Evolutionary conservation across 495 filamentous ascomycete genomes (phyloP).

Genomic region (Podospora pseudocomata): DNA sequence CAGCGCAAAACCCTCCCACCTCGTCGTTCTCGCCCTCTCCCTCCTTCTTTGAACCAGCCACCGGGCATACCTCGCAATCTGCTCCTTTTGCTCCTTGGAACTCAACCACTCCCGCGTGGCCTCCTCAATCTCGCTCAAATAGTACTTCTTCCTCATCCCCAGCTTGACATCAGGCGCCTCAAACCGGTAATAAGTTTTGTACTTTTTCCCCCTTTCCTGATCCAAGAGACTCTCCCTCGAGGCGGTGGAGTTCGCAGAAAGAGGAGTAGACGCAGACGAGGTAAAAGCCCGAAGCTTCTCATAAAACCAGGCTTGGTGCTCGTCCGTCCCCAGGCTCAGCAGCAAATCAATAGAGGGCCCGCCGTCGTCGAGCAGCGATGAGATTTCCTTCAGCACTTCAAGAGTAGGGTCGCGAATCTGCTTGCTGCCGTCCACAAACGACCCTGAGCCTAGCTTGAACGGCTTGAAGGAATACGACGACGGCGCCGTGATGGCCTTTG

Average conservation of each 20-base stretch:
- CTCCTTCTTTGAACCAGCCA: conserved; percentile 25
- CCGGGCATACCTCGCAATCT: conserved; percentile 22
- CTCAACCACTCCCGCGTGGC: conserved; percentile 26
- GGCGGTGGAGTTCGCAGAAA: not conserved
- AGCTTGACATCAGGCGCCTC: conserved; percentile 26
- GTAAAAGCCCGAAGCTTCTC: conserved; percentile 22
- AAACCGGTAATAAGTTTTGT: conserved; percentile 31
- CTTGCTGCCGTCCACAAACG: conserved; percentile 37
- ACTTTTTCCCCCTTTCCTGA: conserved; percentile 20
- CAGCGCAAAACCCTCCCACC: conserved; percentile 35
- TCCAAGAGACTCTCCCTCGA: conserved; percentile 4
- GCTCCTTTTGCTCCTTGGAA: conserved; percentile 11
- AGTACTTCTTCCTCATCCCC: conserved; percentile 23
- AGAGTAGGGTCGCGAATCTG: conserved; percentile 34
- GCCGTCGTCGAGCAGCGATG: conserved; percentile 20
- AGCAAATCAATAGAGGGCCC: conserved; percentile 30
- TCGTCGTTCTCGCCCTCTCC: conserved; percentile 23
- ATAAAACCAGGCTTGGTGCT: conserved; percentile 35
- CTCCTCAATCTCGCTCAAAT: conserved; percentile 28
- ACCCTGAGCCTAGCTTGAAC: conserved; percentile 32
- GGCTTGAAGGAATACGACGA: conserved; percentile 32
- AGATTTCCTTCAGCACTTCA: conserved; percentile 31
- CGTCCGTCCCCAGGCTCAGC: conserved; percentile 31
- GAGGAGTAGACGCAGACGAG: not conserved
- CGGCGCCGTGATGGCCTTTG: conserved; percentile 35